Conservation (phyloP, 2,329 filamentous ascomycete genomes). For the Calonectria hongkongensis region DNA sequence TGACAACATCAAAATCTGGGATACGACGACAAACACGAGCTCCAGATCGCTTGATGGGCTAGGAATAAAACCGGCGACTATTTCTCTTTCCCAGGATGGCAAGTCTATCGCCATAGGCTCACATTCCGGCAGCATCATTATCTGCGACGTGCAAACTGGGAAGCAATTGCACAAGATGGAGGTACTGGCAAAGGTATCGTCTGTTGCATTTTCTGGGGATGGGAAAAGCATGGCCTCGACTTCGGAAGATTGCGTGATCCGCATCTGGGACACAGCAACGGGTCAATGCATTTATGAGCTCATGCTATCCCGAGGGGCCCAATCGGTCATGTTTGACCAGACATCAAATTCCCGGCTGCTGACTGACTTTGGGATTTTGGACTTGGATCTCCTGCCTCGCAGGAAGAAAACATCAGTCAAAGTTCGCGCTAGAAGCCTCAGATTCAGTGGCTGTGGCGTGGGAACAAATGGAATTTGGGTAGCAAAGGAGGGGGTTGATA, state of each 20-base stretch:
- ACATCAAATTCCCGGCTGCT: not conserved
- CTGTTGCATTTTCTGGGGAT: not conserved
- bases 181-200: not conserved
- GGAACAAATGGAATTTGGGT: not conserved
- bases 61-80: not conserved
- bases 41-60: not conserved
- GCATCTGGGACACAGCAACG: constrained; percentile 1
- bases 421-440: not conserved
- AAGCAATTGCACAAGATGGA: not conserved
- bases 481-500: not conserved
- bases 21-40: not conserved
- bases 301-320: not conserved
- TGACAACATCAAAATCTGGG: not conserved
- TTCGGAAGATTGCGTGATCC: not conserved
- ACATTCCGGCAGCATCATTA: not conserved
- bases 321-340: not conserved
- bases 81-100: not conserved
- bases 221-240: not conserved
- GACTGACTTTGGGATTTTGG: not conserved
- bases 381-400: not conserved
- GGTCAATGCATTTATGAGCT: constrained; percentile 2
- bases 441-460: not conserved
- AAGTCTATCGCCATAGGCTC: not conserved
- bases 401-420: not conserved
- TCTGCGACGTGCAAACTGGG: not conserved